These are phyloP conservation scores for Candida coleopterorum DNA, from an alignment of 805 yeast species.

Conservation along the genomic window DNA sequence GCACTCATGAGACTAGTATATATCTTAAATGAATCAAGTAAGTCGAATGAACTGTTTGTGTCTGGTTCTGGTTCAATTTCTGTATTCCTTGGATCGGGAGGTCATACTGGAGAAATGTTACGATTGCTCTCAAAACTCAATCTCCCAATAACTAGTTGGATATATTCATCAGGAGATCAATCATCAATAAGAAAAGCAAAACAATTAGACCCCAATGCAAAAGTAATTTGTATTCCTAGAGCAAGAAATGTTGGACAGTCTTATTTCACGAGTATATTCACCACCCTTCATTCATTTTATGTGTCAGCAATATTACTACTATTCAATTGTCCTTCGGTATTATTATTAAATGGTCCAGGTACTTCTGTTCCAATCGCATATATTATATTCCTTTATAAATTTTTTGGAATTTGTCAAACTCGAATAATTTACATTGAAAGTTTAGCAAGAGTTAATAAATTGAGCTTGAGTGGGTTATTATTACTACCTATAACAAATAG, in stretches of 20 bases:
- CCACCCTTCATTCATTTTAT: slow-evolving; percentile 37
- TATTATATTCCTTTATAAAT: slow-evolving; percentile 47
- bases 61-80: background rate
- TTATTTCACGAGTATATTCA: slow-evolving; percentile 39
- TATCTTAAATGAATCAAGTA: slow-evolving; percentile 13
- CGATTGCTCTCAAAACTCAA: slow-evolving; percentile 48
- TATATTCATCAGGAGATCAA: slow-evolving; percentile 46
- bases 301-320: slow-evolving; percentile 26
- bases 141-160: slow-evolving; percentile 30
- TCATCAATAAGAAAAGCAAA: slow-evolving; percentile 41
- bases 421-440: slow-evolving; percentile 79
- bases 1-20: slow-evolving; percentile 18
- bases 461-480: slow-evolving; percentile 75
- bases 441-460: slow-evolving; percentile 69
- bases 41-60: too few species aligned
- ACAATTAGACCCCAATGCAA: slow-evolving; percentile 12
- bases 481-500: slow-evolving; percentile 69
- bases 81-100: slow-evolving; percentile 76
- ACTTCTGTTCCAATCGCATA: slow-evolving; percentile 69
- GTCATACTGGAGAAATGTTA: slow-evolving; percentile 96
- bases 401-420: slow-evolving; percentile 42
- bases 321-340: slow-evolving; percentile 35
- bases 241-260: slow-evolving; percentile 63
- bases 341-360: slow-evolving; percentile 77
- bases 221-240: slow-evolving; percentile 39